phyloP scores from a whole-genome alignment of 225 moss, liverwort and hornwort genomes.

The Thuidium tamariscinum region DNA sequence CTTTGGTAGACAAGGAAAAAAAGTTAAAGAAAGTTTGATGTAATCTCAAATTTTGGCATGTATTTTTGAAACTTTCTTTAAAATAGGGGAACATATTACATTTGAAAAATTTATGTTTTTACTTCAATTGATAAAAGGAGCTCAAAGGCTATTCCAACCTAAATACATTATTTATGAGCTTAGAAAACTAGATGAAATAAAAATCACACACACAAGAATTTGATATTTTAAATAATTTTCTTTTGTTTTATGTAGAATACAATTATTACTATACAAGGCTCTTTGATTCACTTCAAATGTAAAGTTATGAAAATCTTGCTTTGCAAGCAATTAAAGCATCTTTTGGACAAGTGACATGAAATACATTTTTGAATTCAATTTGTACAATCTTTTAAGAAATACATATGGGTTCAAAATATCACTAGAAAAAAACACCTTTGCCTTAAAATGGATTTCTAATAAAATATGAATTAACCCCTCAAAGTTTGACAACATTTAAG shows the following conservation, averaged over 20 bases:
- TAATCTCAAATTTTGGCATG: not conserved
- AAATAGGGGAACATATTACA: fast-evolving
- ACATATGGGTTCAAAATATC: not conserved
- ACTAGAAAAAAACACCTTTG: too few species aligned
- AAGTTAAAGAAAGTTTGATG: not conserved
- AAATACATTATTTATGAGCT: not conserved
- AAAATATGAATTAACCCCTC: fast-evolving
- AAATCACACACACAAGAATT: fast-evolving
- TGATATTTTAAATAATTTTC: too few species aligned
- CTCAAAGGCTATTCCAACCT: not conserved
- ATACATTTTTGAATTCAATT: not conserved
- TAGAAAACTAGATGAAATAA: not conserved
- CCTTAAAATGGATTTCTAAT: not conserved
- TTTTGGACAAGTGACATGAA: not conserved
- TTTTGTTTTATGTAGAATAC: not conserved
- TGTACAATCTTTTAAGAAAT: too few species aligned
- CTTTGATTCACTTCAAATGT: not conserved
- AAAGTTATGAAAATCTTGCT: not conserved
- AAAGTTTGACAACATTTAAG: not conserved
- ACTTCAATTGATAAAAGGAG: not conserved
- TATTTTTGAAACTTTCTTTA: not conserved
- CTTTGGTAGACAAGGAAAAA: not conserved
- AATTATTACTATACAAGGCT: not conserved
- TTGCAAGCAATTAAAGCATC: too few species aligned
- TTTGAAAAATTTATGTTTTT: fast-evolving